Base-by-base conservation (phyloP, 164 flowering plant species). In the Aristolochia californica region DNA sequence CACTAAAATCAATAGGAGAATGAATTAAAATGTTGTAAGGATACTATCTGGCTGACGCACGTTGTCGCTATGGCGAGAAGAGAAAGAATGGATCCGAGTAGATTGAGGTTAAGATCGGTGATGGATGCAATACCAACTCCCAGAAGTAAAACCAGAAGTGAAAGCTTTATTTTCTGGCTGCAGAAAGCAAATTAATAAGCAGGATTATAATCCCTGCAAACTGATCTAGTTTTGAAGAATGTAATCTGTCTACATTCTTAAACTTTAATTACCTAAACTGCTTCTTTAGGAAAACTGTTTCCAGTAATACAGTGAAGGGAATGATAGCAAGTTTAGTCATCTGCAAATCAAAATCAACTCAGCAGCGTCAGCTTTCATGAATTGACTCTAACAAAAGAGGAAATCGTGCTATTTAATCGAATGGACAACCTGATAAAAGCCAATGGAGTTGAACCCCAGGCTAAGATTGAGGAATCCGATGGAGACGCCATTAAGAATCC, bases 311-410 rank as follows among this genome's bases (percentile, higher is more conserved):
- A 14, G 99, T 94, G 73, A 89, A 94, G 62, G 99, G 99, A 62
- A 94, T 94, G 59, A 94, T 87, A 43, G 97, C 99, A 55, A 94
- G 91, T 68, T 94, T 94, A 18, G 99, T 94, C 99, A 94, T 94
- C 93, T 91, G 96, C 15, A 22, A 27, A 50, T 21, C 21, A 69
- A 49, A 54, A 55, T 22, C 3, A 60, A 48, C 14, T 12, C 12
- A 24, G 1, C 24, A 53, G 16, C 7, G 40, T 34, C 10, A 34
- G 40, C 18, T 11, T 47, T 47, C 50, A n/a, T n/a, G n/a, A n/a
- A n/a, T n/a, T n/a, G n/a, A n/a, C n/a, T n/a, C n/a, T n/a, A n/a
- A n/a, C n/a, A n/a, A n/a, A n/a, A n/a, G n/a, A n/a, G n/a, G n/a
- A n/a, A n/a, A n/a, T n/a, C n/a, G n/a, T n/a, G n/a, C n/a, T n/a